Percentiles rank a stretch among this genome's conserved stretches.
These are phyloP conservation scores for Rhizophagus clarus DNA, from an alignment of 192 early-diverging fungal species.

Conservation along the genomic window DNA sequence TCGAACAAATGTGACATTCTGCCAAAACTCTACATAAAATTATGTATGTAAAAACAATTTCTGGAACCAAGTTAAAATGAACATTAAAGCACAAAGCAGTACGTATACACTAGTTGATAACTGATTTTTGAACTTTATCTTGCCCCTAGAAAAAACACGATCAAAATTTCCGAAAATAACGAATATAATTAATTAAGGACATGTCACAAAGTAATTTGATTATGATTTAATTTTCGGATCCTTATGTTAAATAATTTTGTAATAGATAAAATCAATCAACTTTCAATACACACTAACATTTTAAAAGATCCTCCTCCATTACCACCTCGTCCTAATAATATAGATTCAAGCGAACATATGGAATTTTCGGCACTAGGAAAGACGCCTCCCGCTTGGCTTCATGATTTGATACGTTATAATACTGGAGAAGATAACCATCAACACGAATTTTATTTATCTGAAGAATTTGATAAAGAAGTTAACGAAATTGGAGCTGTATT, in stretches of 20 bases:
- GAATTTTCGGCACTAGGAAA: neutral
- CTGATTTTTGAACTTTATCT: no score
- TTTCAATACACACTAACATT: neutral
- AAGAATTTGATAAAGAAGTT: neutral
- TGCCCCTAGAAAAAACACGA: neutral
- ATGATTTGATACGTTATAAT: slow-evolving; percentile 13
- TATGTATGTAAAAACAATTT: no score
- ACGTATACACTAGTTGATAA: no score
- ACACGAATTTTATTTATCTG: slow-evolving; percentile 15
- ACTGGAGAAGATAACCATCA: neutral
- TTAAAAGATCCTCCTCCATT: neutral
- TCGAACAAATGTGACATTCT: no score
- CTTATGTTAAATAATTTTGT: neutral
- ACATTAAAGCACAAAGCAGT: no score
- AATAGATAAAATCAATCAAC: neutral
- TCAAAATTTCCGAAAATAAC: neutral
- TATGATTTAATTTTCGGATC: neutral
- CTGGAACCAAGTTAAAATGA: no score
- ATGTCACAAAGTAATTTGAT: neutral
- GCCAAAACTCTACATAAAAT: no score
- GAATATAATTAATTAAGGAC: neutral
- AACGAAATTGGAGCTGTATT: neutral
- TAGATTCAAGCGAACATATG: neutral
- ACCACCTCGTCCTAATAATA: neutral
- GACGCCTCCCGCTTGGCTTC: slow-evolving; percentile 16